Evolutionary conservation across 441 rosid genomes (phyloP).

Genomic region (Croton laevigatus): DNA sequence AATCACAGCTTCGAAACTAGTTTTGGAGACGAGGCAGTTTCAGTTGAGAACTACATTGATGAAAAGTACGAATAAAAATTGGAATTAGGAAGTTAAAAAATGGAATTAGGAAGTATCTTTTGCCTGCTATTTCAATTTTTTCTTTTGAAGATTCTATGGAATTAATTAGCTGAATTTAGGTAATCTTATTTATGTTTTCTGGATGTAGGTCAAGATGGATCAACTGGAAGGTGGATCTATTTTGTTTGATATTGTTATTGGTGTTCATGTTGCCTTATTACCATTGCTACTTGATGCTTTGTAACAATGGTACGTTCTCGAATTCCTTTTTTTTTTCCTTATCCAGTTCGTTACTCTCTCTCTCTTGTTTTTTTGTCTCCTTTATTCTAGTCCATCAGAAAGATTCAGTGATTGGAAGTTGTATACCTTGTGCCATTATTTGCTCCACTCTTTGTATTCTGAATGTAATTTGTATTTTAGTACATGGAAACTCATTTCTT

Average conservation of each 20-base stretch:
- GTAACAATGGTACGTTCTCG: conserved; percentile 66
- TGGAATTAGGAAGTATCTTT: background rate
- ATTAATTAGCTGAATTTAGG: no score
- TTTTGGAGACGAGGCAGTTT: background rate
- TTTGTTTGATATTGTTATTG: conserved; percentile 82
- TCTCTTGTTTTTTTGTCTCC: background rate
- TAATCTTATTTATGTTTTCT: background rate
- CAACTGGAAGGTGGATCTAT: conserved; percentile 96
- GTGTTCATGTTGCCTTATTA: conserved; percentile 96
- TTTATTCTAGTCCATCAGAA: background rate
- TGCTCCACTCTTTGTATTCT: background rate
- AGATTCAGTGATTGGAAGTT: background rate
- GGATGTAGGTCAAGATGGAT: conserved; percentile 78
- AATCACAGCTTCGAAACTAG: conserved; percentile 2
- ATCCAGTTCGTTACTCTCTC: conserved; percentile 1
- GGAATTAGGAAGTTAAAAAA: background rate
- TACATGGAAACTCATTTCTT: background rate
- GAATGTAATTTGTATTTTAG: background rate
- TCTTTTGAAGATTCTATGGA: no score
- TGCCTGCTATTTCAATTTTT: background rate
- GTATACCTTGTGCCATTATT: background rate
- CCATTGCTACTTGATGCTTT: conserved; percentile 97
- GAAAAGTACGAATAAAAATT: background rate
- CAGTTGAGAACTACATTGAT: background rate
- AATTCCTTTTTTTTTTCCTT: conserved; percentile 9